These are phyloP conservation scores for Aspergillus floridensis DNA, from an alignment of 2,329 filamentous ascomycete genomes.

Conservation along the genomic window DNA sequence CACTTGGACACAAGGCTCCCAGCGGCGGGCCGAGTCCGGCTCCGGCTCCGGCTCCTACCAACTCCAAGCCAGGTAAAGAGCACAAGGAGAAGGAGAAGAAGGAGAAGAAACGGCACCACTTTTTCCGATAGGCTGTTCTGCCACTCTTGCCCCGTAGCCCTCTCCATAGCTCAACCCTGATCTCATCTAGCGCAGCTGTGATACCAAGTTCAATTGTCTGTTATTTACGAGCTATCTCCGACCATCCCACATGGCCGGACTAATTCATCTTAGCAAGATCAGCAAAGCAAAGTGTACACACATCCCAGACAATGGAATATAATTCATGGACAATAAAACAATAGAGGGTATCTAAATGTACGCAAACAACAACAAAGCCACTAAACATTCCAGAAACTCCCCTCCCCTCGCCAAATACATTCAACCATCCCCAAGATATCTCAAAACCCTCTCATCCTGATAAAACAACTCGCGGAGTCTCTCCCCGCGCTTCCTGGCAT, in stretches of 20 bases:
- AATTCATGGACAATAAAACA: neutral
- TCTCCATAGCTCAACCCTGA: slow-evolving; percentile 1
- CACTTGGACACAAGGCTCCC: slow-evolving; percentile 31
- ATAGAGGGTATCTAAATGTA: no score
- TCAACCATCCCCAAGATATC: slow-evolving; percentile 58
- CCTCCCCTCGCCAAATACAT: neutral
- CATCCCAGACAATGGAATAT: neutral
- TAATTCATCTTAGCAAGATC: no score
- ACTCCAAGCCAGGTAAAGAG: slow-evolving; percentile 15
- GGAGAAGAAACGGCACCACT: slow-evolving; percentile 57
- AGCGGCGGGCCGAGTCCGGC: slow-evolving; percentile 33
- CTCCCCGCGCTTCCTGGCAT: slow-evolving; percentile 62
- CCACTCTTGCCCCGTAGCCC: neutral
- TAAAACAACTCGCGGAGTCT: slow-evolving; percentile 70
- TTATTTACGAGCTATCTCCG: slow-evolving; percentile 4
- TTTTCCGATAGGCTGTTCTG: slow-evolving; percentile 42
- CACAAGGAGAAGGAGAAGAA: slow-evolving; percentile 40
- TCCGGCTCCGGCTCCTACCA: slow-evolving; percentile 29
- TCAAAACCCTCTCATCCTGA: slow-evolving; percentile 70
- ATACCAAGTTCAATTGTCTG: slow-evolving; percentile 30
- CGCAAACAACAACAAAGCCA: no score
- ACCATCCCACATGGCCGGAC: neutral
- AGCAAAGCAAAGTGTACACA: no score
- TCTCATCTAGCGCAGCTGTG: slow-evolving; percentile 30
- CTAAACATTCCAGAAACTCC: neutral